A percentile compares a stretch with the other conserved stretches of the same genome.
These are phyloP conservation scores for Fraxinus baroniana DNA, from an alignment of 305 asterid species.

Conservation along the genomic window DNA sequence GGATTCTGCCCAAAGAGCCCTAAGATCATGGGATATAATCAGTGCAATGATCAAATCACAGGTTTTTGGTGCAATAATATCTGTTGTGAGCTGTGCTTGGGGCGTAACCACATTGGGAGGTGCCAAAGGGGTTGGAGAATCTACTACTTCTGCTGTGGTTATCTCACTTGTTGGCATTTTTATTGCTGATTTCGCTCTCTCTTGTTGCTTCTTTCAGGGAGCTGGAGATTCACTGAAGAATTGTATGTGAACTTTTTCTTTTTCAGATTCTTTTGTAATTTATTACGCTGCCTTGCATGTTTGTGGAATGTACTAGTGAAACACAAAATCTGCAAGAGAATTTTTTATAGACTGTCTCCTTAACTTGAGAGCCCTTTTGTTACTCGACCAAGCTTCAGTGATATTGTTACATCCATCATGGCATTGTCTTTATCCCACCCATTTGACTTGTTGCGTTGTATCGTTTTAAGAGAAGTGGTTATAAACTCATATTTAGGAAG, in stretches of 20 bases:
- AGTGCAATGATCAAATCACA: constrained; percentile 84
- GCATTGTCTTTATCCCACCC: background rate
- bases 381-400: background rate
- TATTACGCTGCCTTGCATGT: background rate
- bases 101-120: constrained; percentile 95
- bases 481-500: background rate
- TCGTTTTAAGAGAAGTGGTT: background rate
- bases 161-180: constrained; percentile 88
- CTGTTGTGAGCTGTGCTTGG: constrained; percentile 94
- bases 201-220: constrained; percentile 82
- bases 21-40: constrained; percentile 77
- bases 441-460: background rate
- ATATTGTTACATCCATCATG: background rate
- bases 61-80: constrained; percentile 82
- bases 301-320: background rate
- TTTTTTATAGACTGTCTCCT: background rate
- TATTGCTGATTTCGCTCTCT: constrained; percentile 86
- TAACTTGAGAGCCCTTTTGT: background rate
- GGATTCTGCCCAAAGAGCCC: constrained; percentile 85
- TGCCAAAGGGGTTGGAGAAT: constrained; percentile 97
- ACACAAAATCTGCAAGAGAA: background rate
- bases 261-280: background rate
- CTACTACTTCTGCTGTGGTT: constrained; percentile 93
- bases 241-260: constrained; percentile 40
- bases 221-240: constrained; percentile 87